Percentiles rank a stretch among this genome's conserved stretches.
These are phyloP conservation scores for Melaleuca alternifolia DNA, from an alignment of 345 rosid species.

Conservation along the genomic window DNA sequence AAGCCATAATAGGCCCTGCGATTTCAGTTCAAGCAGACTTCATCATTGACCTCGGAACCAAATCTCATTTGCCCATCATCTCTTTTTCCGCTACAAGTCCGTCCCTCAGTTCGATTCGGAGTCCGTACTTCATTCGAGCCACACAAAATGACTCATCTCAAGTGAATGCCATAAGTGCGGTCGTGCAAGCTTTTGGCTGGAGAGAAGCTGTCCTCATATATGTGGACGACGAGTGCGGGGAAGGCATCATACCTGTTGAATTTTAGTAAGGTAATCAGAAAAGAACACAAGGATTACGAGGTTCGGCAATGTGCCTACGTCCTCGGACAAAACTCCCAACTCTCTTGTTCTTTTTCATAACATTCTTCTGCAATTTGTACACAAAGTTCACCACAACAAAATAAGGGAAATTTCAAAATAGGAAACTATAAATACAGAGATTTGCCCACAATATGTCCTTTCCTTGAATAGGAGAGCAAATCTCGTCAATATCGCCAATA, in stretches of 20 bases:
- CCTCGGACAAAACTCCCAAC: too few species aligned
- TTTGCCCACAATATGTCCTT: too few species aligned
- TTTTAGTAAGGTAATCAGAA: too few species aligned
- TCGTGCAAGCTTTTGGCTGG: background rate
- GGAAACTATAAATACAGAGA: too few species aligned
- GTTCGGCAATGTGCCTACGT: too few species aligned
- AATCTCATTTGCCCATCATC: background rate
- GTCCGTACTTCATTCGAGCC: background rate
- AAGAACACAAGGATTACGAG: too few species aligned
- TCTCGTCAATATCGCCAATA: too few species aligned
- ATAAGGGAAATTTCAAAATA: too few species aligned
- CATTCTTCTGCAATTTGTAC: too few species aligned
- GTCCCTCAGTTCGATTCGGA: background rate
- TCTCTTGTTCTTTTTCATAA: too few species aligned
- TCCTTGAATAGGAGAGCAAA: too few species aligned
- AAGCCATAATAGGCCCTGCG: background rate
- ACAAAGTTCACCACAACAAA: too few species aligned
- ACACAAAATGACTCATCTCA: background rate
- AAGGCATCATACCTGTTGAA: fast-evolving
- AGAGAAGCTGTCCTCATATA: background rate
- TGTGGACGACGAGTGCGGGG: background rate
- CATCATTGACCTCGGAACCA: background rate
- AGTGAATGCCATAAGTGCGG: background rate
- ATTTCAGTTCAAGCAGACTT: background rate
- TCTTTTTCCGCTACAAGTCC: background rate